Conservation (phyloP, 2,329 filamentous ascomycete genomes). For the Volutella citrinella region DNA sequence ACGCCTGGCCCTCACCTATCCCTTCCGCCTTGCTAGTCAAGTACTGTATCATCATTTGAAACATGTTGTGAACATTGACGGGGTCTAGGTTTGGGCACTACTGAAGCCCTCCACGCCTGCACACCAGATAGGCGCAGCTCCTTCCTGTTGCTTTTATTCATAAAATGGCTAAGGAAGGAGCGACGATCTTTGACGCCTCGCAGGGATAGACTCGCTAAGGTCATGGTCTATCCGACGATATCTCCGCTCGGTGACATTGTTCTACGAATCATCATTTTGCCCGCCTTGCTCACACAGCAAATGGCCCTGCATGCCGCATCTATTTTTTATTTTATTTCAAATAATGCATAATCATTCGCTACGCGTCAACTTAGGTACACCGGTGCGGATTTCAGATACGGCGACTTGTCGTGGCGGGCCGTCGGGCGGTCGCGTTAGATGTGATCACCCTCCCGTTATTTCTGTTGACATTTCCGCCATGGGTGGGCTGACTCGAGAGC, state of each 20-base stretch:
- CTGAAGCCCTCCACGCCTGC: too few species aligned
- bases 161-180: too few species aligned
- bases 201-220: too few species aligned
- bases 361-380: constrained; percentile 1
- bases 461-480: constrained; percentile 7
- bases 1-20: constrained; percentile 21
- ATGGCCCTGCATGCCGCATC: not conserved
- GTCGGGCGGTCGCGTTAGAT: constrained; percentile 20
- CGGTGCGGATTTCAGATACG: constrained; percentile 6
- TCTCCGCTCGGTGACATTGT: too few species aligned
- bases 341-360: constrained; percentile 4
- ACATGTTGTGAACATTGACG: too few species aligned
- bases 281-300: constrained; percentile 7
- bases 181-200: too few species aligned
- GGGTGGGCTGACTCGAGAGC: constrained; percentile 7
- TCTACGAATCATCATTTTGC: too few species aligned
- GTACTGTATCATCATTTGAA: constrained; percentile 30
- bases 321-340: constrained; percentile 3
- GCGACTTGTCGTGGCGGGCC: constrained; percentile 14
- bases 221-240: too few species aligned
- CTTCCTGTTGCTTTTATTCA: too few species aligned
- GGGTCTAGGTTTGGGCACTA: too few species aligned
- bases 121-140: too few species aligned
- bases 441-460: constrained; percentile 11
- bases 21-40: constrained; percentile 24